phyloP scores from a whole-genome alignment of 257 asterid species.

The Solanum chiquidenum region DNA sequence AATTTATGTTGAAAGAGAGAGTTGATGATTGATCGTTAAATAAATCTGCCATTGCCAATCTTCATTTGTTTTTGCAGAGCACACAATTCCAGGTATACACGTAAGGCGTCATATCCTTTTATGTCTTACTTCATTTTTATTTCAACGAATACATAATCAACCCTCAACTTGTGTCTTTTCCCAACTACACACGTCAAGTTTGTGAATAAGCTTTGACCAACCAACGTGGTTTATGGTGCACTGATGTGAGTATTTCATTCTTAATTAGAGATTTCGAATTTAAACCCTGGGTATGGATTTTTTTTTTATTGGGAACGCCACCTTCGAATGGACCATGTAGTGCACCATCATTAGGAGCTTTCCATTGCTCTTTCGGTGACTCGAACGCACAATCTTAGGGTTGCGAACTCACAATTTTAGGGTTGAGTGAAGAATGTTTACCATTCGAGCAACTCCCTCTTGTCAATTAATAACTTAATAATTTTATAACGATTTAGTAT shows the following conservation, averaged over 20 bases:
- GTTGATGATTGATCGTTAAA: not conserved
- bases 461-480: not conserved
- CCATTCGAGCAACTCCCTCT: no score
- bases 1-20: not conserved
- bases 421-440: no score
- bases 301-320: no score
- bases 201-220: not conserved
- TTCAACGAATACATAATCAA: not conserved
- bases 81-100: not conserved
- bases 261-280: accelerated
- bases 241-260: accelerated
- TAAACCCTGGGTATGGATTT: accelerated
- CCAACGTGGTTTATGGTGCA: not conserved
- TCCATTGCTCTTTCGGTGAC: not conserved
- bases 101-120: not conserved
- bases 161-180: not conserved
- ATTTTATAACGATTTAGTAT: no score
- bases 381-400: not conserved
- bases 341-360: not conserved
- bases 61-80: not conserved
- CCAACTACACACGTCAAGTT: not conserved
- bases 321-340: not conserved
- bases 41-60: not conserved
- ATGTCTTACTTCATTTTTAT: not conserved
- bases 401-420: no score